Base-by-base conservation (phyloP, 257 asterid species). In the Jacaranda mimosifolia region DNA sequence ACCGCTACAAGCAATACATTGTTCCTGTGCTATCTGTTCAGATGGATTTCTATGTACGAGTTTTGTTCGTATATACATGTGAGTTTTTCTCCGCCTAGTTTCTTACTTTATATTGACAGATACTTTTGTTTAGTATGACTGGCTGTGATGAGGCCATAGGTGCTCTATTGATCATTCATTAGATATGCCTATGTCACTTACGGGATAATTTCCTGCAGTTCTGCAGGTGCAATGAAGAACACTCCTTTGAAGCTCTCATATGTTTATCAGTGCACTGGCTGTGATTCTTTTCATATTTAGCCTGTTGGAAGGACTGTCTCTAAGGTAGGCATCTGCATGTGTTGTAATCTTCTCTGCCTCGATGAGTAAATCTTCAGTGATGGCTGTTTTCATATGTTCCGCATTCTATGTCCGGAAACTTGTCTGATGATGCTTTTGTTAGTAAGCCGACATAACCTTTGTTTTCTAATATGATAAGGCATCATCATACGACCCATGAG, bases 11-110 rank as follows among this genome's bases (percentile, higher is more conserved):
- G 82, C 79, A 95, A 67, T 91, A 87, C 79, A 88, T 91, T 74
- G 91, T 88, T 80, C 97, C 97, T 13, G 85, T 89, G 68, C 79
- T 91, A 77, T 89, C 95, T 38, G 90, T 91, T 81, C 92, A 91
- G 81, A 91, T 91, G 93, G 95, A 91, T 84, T 91, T 91, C 85
- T 91, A 91, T 69, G 91, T 91, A 43, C 93, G 97, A 14, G 95
- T 91, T 91, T 89, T 83, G 97, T 91, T 68, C 93, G 93, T 67
- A 71, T 89, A 63, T 91, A 89, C 67, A 86, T 89, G 93, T 90
- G 72, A 88, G 93, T 78, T 35, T 60, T 38, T 71, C 68, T 77
- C 51, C 70, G 60, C 36, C 77, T 12, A 63, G 48, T 35, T 63
- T 36, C 64, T 58, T 58, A 18, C 21, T 7, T 13, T 12, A 17